Evolutionary conservation across 1,139 yeast species (phyloP), one percentile per base, ranked within the genome.

Genomic region (Torulaspora pretoriensis): DNA sequence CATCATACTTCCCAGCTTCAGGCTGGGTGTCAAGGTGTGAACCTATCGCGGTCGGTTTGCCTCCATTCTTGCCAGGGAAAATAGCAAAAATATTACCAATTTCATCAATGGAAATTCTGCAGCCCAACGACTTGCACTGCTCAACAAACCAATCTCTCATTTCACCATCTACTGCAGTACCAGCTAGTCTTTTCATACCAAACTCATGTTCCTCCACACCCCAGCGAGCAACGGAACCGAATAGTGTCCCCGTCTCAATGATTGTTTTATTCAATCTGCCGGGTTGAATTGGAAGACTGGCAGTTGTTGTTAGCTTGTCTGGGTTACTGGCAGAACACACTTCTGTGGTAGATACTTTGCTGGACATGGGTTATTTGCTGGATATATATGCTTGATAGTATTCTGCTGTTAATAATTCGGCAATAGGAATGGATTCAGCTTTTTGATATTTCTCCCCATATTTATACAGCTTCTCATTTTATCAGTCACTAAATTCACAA

Each of bases 21-120:
- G 89, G 89, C 64, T 83, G 89, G 1, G 89, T 83, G 57, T 83
- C 89, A 46, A 83, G 65, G 63, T 83, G 89, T 0, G 88, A 81
- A 0, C 90, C 89, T 50, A 82, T 78, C 9, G 78, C 88, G 1
- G 81, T 80, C 9, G 89, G 84, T 5, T 71, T 60, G 17, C 67
- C 65, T 35, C 65, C 67, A 7, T 45, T 40, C 40, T 40, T 40
- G 28, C 88, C 88, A 0, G 84, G 83, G 46, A 71, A 78, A 19
- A 77, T 68, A 12, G 83, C 82, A 64, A 81, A 83, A 30, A 81
- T 80, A 59, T 78, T 81, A 13, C 90, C 89, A 61, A 81, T 69
- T 48, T 76, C 72, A 61, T 83, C 90, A 38, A 82, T 66, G 29
- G 71, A 75, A 17, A 81, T 71, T 8, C 66, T 59, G 60, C 88